phyloP scores from a whole-genome alignment of 768 basidiomycete species.

The Lentinula detonsa region DNA sequence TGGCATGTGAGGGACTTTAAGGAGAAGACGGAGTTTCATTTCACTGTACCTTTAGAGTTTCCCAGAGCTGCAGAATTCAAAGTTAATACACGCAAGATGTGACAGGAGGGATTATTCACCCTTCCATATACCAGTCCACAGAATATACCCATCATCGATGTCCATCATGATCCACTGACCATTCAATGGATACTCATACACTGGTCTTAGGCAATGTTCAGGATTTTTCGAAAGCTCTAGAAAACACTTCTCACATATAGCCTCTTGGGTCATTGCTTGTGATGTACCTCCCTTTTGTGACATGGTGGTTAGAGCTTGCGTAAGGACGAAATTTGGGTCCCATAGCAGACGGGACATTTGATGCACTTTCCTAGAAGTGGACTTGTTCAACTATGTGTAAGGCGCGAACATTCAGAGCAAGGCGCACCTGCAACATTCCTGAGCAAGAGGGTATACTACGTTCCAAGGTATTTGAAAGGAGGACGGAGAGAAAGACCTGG shows the following conservation, averaged over 20 bases:
- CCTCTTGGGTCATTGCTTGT: constrained; percentile 86
- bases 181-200: constrained; percentile 86
- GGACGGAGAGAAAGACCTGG: background rate
- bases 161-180: constrained; percentile 97
- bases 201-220: constrained; percentile 45
- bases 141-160: constrained; percentile 86
- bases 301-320: constrained; percentile 71
- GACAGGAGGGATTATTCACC: constrained; percentile 34
- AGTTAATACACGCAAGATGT: background rate
- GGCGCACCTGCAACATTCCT: constrained; percentile 37
- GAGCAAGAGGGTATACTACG: background rate
- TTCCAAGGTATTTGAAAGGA: background rate
- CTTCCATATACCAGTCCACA: constrained; percentile 96
- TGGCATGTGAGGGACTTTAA: constrained; percentile 7
- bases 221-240: background rate
- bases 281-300: constrained; percentile 83
- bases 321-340: constrained; percentile 58
- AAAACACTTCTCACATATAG: constrained; percentile 59
- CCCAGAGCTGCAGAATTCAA: constrained; percentile 53
- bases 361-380: background rate
- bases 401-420: background rate
- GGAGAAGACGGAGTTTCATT: background rate
- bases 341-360: constrained; percentile 16
- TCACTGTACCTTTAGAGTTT: constrained; percentile 71
- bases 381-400: background rate